Evolutionary conservation across 306 rosid genomes (phyloP).

Genomic region (Castanospermum australe): DNA sequence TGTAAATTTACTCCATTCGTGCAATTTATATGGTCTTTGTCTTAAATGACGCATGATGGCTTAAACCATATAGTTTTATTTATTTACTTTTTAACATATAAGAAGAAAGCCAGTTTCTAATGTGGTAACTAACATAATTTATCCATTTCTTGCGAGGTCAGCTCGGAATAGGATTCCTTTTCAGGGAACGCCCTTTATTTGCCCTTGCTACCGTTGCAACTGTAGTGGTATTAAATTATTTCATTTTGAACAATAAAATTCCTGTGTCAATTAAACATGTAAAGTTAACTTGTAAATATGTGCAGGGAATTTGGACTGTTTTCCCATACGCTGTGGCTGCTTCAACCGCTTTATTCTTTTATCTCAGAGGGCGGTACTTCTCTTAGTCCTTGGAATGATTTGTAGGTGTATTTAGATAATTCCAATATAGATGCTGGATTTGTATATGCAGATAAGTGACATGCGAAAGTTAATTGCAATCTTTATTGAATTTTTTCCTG

Average conservation of each 20-base stretch:
- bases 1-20: not conserved
- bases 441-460: constrained; percentile 2
- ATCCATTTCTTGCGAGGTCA: constrained; percentile 26
- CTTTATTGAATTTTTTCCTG: constrained; percentile 11
- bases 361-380: constrained; percentile 31
- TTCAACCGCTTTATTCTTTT: constrained; percentile 58
- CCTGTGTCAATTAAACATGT: not conserved
- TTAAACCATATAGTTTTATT: not conserved
- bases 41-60: not conserved
- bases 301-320: constrained; percentile 63
- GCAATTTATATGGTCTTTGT: not conserved
- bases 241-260: not conserved
- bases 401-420: not conserved
- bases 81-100: not conserved
- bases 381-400: constrained; percentile 31
- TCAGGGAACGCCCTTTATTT: constrained; percentile 62
- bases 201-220: constrained; percentile 70
- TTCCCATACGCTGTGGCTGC: constrained; percentile 63
- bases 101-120: not conserved
- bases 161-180: constrained; percentile 61
- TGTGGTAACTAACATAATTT: constrained; percentile 1
- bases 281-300: constrained; percentile 17
- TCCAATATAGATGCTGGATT: not conserved
- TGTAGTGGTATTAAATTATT: constrained; percentile 46
- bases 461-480: constrained; percentile 8